phyloP scores from a whole-genome alignment of 768 basidiomycete species.

The Podaxis sp. region DNA sequence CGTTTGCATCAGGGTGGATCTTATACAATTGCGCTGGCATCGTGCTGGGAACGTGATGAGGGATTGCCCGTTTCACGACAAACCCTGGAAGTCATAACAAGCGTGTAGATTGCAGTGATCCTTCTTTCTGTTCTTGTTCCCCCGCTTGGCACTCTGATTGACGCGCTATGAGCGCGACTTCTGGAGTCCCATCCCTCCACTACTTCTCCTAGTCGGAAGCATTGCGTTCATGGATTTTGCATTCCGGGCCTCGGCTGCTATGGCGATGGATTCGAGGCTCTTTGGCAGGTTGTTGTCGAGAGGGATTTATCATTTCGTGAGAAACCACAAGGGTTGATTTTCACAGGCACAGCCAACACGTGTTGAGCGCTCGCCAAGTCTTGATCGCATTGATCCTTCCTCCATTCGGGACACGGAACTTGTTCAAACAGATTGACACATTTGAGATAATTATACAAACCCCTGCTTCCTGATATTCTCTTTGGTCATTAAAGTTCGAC shows the following conservation, averaged over 20 bases:
- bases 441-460: background rate
- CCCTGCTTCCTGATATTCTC: too few species aligned
- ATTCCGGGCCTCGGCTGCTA: too few species aligned
- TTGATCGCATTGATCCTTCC: background rate
- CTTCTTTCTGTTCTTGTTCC: too few species aligned
- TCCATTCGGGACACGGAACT: background rate
- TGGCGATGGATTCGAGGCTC: background rate
- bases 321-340: background rate
- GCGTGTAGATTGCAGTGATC: too few species aligned
- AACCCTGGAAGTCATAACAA: background rate
- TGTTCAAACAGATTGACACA: background rate
- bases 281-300: background rate
- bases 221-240: too few species aligned
- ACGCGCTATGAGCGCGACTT: too few species aligned
- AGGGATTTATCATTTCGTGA: background rate
- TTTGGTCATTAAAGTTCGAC: too few species aligned
- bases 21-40: background rate
- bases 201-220: too few species aligned
- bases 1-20: background rate
- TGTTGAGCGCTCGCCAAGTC: background rate
- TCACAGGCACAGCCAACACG: background rate
- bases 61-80: background rate
- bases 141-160: too few species aligned
- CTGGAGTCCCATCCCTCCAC: too few species aligned
- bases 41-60: slow-evolving; percentile 12